Conservation (phyloP, 2,329 filamentous ascomycete species). For the Cordyceps sp. region DNA sequence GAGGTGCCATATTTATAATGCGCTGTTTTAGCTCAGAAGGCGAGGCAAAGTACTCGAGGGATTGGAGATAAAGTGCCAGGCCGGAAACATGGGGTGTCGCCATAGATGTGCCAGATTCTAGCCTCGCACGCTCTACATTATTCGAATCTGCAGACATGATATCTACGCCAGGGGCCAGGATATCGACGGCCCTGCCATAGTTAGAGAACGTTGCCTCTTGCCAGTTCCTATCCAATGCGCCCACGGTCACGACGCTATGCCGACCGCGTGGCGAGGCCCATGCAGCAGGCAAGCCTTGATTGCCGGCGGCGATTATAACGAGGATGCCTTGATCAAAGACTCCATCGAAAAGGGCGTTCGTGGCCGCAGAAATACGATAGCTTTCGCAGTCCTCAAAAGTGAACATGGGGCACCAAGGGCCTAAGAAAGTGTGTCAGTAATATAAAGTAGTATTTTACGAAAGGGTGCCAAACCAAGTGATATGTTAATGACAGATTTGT, state of each 20-base stretch:
- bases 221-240: neutral
- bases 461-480: neutral
- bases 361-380: neutral
- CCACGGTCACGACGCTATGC: neutral
- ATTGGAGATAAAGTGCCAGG: neutral
- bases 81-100: neutral
- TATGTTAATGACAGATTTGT: neutral
- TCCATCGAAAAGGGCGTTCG: neutral
- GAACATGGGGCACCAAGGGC: no score
- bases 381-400: neutral
- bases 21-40: no score
- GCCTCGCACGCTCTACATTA: no score
- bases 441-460: neutral
- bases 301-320: neutral
- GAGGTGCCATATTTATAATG: no score
- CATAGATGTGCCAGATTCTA: neutral
- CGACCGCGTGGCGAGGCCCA: neutral
- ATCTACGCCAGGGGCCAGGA: neutral
- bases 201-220: neutral
- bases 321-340: neutral
- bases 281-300: neutral
- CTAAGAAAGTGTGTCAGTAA: no score
- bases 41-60: no score
- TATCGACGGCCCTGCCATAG: neutral
- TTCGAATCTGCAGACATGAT: neutral